Conservation (phyloP, 352 stramenopile genomes). For the Phytopythium kandeliae region DNA sequence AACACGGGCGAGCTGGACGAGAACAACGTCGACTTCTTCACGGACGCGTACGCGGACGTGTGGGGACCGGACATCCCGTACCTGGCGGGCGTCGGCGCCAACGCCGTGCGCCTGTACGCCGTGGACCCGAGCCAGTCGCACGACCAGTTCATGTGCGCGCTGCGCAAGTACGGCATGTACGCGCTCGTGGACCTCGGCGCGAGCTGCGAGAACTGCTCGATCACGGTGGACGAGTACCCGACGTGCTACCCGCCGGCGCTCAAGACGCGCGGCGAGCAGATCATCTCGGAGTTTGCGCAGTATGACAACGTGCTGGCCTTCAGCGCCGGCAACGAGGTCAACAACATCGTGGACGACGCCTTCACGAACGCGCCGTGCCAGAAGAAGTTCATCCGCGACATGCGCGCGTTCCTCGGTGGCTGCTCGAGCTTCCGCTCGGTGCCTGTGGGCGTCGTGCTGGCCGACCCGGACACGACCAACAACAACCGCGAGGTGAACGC, state of each 20-base stretch:
- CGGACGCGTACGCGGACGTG: slow-evolving; percentile 57
- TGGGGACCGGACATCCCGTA: slow-evolving; percentile 67
- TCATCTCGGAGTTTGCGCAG: slow-evolving; percentile 77
- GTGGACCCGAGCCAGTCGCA: slow-evolving; percentile 81
- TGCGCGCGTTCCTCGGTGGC: slow-evolving; percentile 54
- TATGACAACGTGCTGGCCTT: slow-evolving; percentile 83
- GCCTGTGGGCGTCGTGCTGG: slow-evolving; percentile 69
- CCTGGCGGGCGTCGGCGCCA: slow-evolving; percentile 57
- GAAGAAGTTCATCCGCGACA: slow-evolving; percentile 87
- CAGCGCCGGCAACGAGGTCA: slow-evolving; percentile 80
- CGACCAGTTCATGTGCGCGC: slow-evolving; percentile 84
- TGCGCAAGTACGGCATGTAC: slow-evolving; percentile 72
- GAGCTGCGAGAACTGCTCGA: slow-evolving; percentile 44
- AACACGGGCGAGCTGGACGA: slow-evolving; percentile 53
- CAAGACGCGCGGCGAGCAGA: slow-evolving; percentile 64
- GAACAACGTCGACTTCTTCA: slow-evolving; percentile 86
- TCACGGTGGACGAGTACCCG: slow-evolving; percentile 45
- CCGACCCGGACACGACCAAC: slow-evolving; percentile 29
- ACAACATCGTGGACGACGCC: slow-evolving; percentile 40
- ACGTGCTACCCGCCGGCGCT: slow-evolving; percentile 48
- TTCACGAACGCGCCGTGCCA: slow-evolving; percentile 72
- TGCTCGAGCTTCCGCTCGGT: slow-evolving; percentile 66
- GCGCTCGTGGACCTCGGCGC: slow-evolving; percentile 57
- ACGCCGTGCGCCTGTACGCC: slow-evolving; percentile 77
- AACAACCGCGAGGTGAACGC: slow-evolving; percentile 46